Percentiles rank a stretch among this genome's conserved stretches.
Evolutionary conservation across 2,329 filamentous ascomycete genomes (phyloP).

Genomic region (Parascedosporium putredinis): DNA sequence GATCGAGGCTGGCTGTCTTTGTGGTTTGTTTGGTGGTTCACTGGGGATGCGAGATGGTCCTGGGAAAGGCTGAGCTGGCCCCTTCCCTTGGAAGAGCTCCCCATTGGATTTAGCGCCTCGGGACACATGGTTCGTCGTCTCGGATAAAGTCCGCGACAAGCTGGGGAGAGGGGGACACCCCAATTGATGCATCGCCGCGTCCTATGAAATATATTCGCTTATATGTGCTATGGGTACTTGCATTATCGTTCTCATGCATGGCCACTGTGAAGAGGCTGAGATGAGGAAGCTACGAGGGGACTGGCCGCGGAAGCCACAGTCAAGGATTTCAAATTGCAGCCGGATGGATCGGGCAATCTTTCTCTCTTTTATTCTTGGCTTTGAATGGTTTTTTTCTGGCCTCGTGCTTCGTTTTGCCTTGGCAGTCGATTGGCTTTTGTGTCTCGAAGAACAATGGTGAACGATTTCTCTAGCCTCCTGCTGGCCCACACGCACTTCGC

Average conservation of each 20-base stretch:
- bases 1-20: not conserved
- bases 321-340: no score
- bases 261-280: no score
- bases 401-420: not conserved
- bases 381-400: no score
- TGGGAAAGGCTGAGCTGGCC: conserved; percentile 17
- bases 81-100: conserved; percentile 16
- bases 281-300: no score
- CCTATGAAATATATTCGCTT: not conserved
- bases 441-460: not conserved
- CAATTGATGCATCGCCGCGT: not conserved
- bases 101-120: conserved; percentile 12
- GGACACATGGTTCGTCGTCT: not conserved
- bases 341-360: no score
- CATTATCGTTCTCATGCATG: no score
- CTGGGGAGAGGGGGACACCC: not conserved
- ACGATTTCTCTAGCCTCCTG: not conserved
- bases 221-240: no score
- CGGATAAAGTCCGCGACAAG: not conserved
- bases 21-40: no score
- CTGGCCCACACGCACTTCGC: not conserved
- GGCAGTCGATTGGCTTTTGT: not conserved
- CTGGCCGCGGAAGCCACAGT: no score
- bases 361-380: no score
- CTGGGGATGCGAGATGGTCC: conserved; percentile 6